Conservation (phyloP, 2,329 filamentous ascomycete genomes). For the Fusarium albosuccineum region DNA sequence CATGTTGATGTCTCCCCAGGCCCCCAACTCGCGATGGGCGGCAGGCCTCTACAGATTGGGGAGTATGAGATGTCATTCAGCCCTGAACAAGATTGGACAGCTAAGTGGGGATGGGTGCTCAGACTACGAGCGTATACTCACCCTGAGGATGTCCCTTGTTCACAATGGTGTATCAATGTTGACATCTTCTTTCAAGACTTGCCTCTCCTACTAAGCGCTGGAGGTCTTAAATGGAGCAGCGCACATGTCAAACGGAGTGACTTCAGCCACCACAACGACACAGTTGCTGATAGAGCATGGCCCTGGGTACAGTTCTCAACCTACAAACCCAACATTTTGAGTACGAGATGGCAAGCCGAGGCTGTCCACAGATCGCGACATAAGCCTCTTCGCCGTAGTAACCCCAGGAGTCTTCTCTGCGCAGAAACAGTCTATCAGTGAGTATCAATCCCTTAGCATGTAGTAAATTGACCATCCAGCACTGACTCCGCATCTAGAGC, state of each 20-base stretch:
- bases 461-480: not conserved
- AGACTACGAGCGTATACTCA: not conserved
- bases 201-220: not conserved
- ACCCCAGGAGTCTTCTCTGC: not conserved
- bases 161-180: slow-evolving; percentile 1
- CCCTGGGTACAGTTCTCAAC: slow-evolving; percentile 1
- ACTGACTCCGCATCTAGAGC: not conserved
- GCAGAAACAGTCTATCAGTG: slow-evolving; percentile 8
- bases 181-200: slow-evolving; percentile 3
- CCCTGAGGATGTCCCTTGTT: not conserved
- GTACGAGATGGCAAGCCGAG: slow-evolving; percentile 1
- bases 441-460: not conserved
- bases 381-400: too few relatives aligned
- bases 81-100: slow-evolving; percentile 7
- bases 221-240: not conserved
- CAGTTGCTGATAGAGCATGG: not conserved
- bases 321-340: not conserved
- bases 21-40: not conserved
- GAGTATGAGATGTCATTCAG: not conserved
- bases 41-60: not conserved
- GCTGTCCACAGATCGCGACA: not conserved
- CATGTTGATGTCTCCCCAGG: not conserved
- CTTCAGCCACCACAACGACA: not conserved
- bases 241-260: not conserved
- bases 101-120: slow-evolving; percentile 4